Evolutionary conservation across 2,329 filamentous ascomycete species (phyloP), one percentile per base, ranked within the genome.

Genomic region (Cordyceps cateniannulata): DNA sequence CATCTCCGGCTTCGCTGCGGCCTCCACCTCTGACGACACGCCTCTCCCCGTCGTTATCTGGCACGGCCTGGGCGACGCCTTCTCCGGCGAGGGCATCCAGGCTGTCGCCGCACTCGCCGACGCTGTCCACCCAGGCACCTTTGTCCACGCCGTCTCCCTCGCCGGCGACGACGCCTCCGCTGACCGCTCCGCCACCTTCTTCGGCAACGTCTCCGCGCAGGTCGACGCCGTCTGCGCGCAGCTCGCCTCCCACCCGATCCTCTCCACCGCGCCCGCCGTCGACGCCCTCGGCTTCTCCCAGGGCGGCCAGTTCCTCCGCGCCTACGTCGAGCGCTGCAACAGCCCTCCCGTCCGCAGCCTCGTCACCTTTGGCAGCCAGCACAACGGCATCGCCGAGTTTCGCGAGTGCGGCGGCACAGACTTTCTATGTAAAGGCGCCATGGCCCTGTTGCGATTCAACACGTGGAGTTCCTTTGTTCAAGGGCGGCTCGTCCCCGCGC

Each of bases 231-330:
- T 96, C 55, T 98, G 95, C 82, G 79, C 77, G n/a, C 85, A 88
- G 67, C 83, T 98, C 47, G 82, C 88, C 62, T 71, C 81, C 0
- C 85, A 97, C 71, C 88, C 88, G 1, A 90, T 96, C 72, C 84
- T 97, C 18, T 88, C 88, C 61, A 90, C 88, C 7, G 90, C 90
- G 0, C 89, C 90, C 0, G 91, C 88, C 64, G 81, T 97, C 70
- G 95, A 98, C 75, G 93, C 93, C 38, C 77, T 99, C 40, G 95
- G 95, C 29, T 97, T 99, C 79, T 95, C 90, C 16, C 95, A 99
- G 75, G 95, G 95, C 64, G 95, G 95, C 1, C 91, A 96, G 73
- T 97, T 99, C 77, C 83, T 99, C n/a, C 87, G 95, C 62, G 95
- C 83, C 25, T 93, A 96, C 72, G 80, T 96, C 65, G 87, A 99